phyloP scores from a whole-genome alignment of 257 asterid species.

The Nicotiana undulata region DNA sequence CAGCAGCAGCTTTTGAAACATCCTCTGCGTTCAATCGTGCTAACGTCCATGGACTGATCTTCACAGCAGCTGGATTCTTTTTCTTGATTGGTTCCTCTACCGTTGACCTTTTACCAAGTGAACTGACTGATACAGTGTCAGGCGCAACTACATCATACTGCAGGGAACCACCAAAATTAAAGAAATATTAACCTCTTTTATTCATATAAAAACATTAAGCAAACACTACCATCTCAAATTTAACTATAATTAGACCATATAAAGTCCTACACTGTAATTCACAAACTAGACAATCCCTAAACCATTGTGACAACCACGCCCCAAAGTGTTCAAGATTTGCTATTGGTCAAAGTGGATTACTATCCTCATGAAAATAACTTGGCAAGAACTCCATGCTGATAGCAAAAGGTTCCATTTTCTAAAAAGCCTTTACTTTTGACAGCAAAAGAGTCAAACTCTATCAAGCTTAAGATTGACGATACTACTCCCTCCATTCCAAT shows the following conservation, averaged over 20 bases:
- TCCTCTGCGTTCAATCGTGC: slow-evolving; percentile 88
- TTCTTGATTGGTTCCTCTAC: slow-evolving; percentile 64
- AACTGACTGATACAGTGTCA: slow-evolving; percentile 72
- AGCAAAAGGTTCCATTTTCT: not conserved
- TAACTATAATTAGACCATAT: not conserved
- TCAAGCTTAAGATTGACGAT: not conserved
- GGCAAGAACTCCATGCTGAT: not conserved
- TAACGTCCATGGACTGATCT: slow-evolving; percentile 94
- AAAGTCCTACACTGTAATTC: not conserved
- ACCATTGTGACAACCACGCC: not conserved
- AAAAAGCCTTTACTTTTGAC: not conserved
- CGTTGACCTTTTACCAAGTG: slow-evolving; percentile 57
- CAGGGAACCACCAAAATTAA: slow-evolving; percentile 1
- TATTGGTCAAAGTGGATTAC: not conserved
- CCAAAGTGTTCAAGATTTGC: not conserved
- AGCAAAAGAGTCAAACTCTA: not conserved
- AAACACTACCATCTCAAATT: not conserved
- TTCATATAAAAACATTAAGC: not conserved
- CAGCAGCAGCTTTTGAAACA: slow-evolving; percentile 92
- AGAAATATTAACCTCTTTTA: not conserved
- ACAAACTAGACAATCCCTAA: not conserved
- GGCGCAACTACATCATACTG: slow-evolving; percentile 92
- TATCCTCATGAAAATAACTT: not conserved
- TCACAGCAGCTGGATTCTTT: slow-evolving; percentile 68
- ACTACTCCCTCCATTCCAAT: not conserved